Evolutionary conservation across 2,329 filamentous ascomycete species (phyloP).

Genomic region (Aspergillaceae sp.): DNA sequence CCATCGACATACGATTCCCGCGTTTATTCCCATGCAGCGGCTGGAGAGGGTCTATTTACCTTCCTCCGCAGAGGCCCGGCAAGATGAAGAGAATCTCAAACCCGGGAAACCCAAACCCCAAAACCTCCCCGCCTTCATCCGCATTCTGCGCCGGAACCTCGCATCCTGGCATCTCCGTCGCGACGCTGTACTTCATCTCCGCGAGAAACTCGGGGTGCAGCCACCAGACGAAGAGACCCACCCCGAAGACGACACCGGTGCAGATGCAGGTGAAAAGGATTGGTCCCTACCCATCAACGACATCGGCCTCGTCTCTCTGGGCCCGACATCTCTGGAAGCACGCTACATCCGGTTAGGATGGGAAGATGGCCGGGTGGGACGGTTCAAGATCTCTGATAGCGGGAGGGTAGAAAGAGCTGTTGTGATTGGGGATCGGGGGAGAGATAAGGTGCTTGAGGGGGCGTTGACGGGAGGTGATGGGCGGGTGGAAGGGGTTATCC

Average conservation of each 20-base stretch:
- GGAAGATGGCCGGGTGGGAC: constrained; percentile 36
- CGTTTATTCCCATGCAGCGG: constrained; percentile 33
- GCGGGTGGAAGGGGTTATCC: constrained; percentile 27
- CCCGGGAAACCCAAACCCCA: constrained; percentile 21
- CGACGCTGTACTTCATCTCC: constrained; percentile 29
- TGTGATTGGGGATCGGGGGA: constrained; percentile 32
- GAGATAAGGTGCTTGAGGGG: constrained; percentile 30
- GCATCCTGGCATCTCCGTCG: constrained; percentile 34
- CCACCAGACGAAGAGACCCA: constrained; percentile 2
- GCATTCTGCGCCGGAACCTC: constrained; percentile 33
- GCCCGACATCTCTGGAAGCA: constrained; percentile 30
- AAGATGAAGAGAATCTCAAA: constrained; percentile 10
- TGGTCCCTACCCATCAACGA: constrained; percentile 10
- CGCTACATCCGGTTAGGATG: constrained; percentile 37
- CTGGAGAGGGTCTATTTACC: constrained; percentile 31
- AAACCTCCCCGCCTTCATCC: constrained; percentile 29
- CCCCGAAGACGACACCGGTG: constrained; percentile 6
- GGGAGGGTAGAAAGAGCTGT: constrained; percentile 36
- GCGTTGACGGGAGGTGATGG: constrained; percentile 27
- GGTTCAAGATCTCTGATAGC: constrained; percentile 34
- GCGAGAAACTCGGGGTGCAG: constrained; percentile 23
- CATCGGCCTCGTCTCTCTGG: constrained; percentile 28
- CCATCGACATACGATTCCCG: constrained; percentile 38
- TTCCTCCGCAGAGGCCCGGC: constrained; percentile 6
- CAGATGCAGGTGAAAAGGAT: constrained; percentile 3